Base-by-base conservation (phyloP, 352 stramenopile species). In the Achlya hypogyna region DNA sequence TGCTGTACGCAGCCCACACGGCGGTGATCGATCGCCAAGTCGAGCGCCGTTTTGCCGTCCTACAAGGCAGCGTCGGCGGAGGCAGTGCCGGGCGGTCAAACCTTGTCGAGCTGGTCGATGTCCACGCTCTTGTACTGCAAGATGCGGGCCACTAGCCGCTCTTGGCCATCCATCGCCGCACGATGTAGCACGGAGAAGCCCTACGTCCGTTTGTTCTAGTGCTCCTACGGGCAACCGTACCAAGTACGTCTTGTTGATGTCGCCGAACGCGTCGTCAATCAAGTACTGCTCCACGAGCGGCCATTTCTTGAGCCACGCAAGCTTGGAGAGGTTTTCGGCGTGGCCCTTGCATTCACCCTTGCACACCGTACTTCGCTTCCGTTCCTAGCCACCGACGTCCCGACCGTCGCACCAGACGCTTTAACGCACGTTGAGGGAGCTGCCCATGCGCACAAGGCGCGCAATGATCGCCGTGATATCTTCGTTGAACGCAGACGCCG, bases 231-330 rank as follows among this genome's bases (percentile, higher is more conserved):
- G 12, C 4, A 27, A 65, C 18, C 31, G 20, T 4, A 66, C 59
- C 42, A 25, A n/a, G 25, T 38, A 66, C 27, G 59, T 66, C 47
- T 66, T 66, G 59, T 66, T 66, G 59, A 66, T 66, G 28, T 66
- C 59, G 27, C 59, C 59, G 8, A 66, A 47, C 14, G 47, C 54
- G 20, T 23, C 35, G 20, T 53, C 27, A 20, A 27, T 25, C 16
- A 66, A 22, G 14, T 66, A 43, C 20, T 28, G 12, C 16, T 54
- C 38, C 20, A 66, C 6, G 14, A 53, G 29, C 14, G 20, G 29
- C 59, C 59, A 66, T 45, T 58, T 66, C 0, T 54, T 66, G 29
- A 38, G n/a, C 20, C 43, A 43, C 9, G 59, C 59, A 8, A 25
- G 20, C 23, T 66, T 5, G 1, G 59, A 9, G 14, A 66, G 35